Percentiles rank a stretch among this genome's conserved stretches.
phyloP scores from a whole-genome alignment of 208 protist genomes.

The Herpetomonas tarakana region DNA sequence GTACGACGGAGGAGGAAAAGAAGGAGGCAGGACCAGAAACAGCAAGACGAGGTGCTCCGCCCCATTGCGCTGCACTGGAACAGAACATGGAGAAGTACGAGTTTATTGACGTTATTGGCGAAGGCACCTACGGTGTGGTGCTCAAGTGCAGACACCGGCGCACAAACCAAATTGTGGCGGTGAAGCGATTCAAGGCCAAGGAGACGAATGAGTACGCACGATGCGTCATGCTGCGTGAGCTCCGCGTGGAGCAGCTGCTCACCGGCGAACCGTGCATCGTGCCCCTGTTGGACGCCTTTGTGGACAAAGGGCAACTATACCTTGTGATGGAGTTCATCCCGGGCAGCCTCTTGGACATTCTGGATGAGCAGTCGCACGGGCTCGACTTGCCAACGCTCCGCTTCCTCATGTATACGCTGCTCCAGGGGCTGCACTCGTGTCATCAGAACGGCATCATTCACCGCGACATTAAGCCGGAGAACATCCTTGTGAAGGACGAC shows the following conservation, averaged over 20 bases:
- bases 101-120: slow-evolving; percentile 75
- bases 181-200: slow-evolving; percentile 95
- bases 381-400: slow-evolving; percentile 46
- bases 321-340: slow-evolving; percentile 95
- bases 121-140: slow-evolving; percentile 94
- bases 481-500: slow-evolving; percentile 76
- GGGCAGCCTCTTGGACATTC: slow-evolving; percentile 84
- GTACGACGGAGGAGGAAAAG: too few species aligned
- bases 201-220: slow-evolving; percentile 84
- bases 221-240: slow-evolving; percentile 90
- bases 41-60: too few species aligned
- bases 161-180: slow-evolving; percentile 81
- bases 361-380: slow-evolving; percentile 61
- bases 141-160: slow-evolving; percentile 86
- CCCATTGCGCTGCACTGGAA: too few species aligned
- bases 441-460: slow-evolving; percentile 92
- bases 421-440: slow-evolving; percentile 85
- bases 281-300: slow-evolving; percentile 84
- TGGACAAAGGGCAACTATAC: slow-evolving; percentile 84
- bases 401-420: slow-evolving; percentile 85
- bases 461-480: slow-evolving; percentile 92
- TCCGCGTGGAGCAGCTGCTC: slow-evolving; percentile 90
- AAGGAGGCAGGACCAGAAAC: too few species aligned
- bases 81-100: slow-evolving; percentile 81
- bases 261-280: slow-evolving; percentile 90